These are phyloP conservation scores for Escallonia rubra DNA, from an alignment of 129 eudicot species.

Conservation along the genomic window DNA sequence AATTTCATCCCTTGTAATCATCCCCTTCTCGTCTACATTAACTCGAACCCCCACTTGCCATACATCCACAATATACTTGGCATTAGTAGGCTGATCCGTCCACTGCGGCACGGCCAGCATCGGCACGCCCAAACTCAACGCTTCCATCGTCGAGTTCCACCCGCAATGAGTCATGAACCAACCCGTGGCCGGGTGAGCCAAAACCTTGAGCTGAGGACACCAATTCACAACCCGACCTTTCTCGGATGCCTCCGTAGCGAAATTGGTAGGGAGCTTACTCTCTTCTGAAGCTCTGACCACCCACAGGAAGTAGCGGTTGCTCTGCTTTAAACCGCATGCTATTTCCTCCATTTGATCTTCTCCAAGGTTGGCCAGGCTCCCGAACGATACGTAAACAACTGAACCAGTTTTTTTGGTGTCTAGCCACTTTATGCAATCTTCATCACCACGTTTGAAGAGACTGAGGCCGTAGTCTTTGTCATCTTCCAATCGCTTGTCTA, in stretches of 20 bases:
- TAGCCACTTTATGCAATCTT: conserved; percentile 50
- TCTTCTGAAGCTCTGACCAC: conserved; percentile 45
- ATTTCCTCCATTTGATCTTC: conserved; percentile 49
- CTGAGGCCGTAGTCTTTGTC: conserved; percentile 64
- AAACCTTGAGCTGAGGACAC: conserved; percentile 57
- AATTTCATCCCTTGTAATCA: conserved; percentile 38
- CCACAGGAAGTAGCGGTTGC: conserved; percentile 40
- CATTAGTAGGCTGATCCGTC: conserved; percentile 58
- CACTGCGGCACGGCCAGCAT: conserved; percentile 67
- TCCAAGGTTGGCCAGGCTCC: conserved; percentile 56
- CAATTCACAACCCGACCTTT: conserved; percentile 48
- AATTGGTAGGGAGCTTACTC: conserved; percentile 52
- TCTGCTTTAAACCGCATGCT: conserved; percentile 38
- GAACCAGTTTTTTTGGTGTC: conserved; percentile 36
- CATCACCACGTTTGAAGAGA: conserved; percentile 47
- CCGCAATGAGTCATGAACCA: conserved; percentile 75
- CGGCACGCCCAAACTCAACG: conserved; percentile 56
- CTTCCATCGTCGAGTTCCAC: conserved; percentile 75
- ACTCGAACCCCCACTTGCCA: conserved; percentile 58
- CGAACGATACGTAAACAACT: conserved; percentile 59
- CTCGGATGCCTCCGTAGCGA: conserved; percentile 1
- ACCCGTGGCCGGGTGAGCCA: conserved; percentile 56
- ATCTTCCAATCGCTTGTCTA: conserved; percentile 51
- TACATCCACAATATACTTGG: conserved; percentile 52
- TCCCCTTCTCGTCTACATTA: conserved; percentile 39